Evolutionary conservation across 352 stramenopile genomes (phyloP), one percentile per base, ranked within the genome.

Genomic region (Phytophthora niederhauseri): DNA sequence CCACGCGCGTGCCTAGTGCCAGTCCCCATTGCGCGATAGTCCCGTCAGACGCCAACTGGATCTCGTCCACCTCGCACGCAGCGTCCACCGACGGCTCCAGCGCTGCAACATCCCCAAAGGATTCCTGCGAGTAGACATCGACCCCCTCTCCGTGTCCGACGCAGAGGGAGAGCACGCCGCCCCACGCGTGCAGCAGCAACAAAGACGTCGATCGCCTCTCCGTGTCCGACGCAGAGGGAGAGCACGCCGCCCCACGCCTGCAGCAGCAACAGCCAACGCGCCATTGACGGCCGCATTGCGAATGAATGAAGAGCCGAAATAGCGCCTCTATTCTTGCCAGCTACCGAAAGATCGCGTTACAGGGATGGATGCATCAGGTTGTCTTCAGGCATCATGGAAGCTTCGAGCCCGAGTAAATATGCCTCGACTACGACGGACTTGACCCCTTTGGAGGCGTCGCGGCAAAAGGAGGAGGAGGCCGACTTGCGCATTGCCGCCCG

Each of bases 31-130:
- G 75, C 30, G 83, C 73, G 50, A 91, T 89, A 26, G 81, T 76
- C 20, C 84, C 85, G 57, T 94, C 84, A 3, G 82, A 91, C 12
- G 83, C 83, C 17, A 92, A 62, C 24, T 89, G 76, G 66, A 94
- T 87, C 77, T 92, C 85, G 57, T 90, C 82, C 24, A 87, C 71
- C 36, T 81, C 74, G 46, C 84, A 91, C 20, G 41, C 45, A 26
- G 57, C 64, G 50, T 75, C 60, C 3, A 53, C 52, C 3, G 54
- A 73, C 50, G 57, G 30, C 48, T 63, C 58, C 15, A 72, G 8
- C 1, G 28, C 11, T 12, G 43, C 20, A 20, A 2, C 24, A 8
- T 53, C 49, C 20, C 6, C 22, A 70, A 74, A 74, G 3, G 36
- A 26, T 36, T 53, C 61, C 30, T 57, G 59, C 4, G 60, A 65